Conservation (phyloP, 192 early-diverging fungal genomes). For the Gamsiella multidivaricata region DNA sequence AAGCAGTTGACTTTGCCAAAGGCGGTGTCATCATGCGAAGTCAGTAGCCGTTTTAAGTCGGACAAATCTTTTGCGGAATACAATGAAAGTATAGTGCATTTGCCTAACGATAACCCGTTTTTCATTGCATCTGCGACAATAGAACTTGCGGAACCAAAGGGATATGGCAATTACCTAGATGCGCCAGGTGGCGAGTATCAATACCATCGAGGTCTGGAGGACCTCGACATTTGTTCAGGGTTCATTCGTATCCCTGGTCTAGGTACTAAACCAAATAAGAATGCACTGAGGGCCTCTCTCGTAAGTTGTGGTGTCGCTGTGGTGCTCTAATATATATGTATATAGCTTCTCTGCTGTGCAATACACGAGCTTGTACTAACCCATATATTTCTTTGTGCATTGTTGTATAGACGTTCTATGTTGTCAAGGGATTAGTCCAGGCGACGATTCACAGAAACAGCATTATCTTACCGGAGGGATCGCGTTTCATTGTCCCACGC, state of each 20-base stretch:
- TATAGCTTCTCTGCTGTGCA: no score
- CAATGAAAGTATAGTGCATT: no score
- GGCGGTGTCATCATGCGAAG: no score
- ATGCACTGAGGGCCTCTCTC: slow-evolving; percentile 2
- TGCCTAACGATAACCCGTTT: not conserved
- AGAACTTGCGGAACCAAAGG: slow-evolving; percentile 18
- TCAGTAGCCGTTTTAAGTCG: no score
- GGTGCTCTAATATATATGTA: no score
- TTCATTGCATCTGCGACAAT: not conserved
- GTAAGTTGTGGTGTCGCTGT: no score
- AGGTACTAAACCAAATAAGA: slow-evolving; percentile 22
- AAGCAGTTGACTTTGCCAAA: no score
- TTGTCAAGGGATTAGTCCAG: slow-evolving; percentile 16
- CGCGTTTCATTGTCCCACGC: slow-evolving; percentile 22
- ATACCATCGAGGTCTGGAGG: slow-evolving; percentile 39
- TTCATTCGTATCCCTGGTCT: slow-evolving; percentile 18
- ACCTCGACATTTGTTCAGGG: slow-evolving; percentile 22
- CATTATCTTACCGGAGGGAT: slow-evolving; percentile 10
- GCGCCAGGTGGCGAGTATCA: slow-evolving; percentile 20
- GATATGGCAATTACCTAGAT: not conserved
- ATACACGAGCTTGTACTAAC: no score
- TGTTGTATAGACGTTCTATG: slow-evolving; percentile 20
- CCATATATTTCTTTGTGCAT: no score
- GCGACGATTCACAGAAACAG: slow-evolving; percentile 16
- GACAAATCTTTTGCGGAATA: no score